phyloP scores from a whole-genome alignment of 495 filamentous ascomycete genomes.

The Letharia lupina region DNA sequence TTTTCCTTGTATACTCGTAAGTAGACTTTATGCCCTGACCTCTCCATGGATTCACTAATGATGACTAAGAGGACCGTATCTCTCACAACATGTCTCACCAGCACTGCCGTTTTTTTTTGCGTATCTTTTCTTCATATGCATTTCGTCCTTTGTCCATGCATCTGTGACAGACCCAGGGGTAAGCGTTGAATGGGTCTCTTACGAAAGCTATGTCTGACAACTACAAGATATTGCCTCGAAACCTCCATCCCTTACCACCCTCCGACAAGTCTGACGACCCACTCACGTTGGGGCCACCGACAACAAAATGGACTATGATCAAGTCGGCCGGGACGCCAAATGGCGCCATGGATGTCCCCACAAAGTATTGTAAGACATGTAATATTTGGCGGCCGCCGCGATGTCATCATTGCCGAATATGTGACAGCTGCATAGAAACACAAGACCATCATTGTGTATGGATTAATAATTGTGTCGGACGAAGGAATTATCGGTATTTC shows the following conservation, averaged over 20 bases:
- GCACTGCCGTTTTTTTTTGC: slow-evolving; percentile 86
- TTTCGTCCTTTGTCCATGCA: slow-evolving; percentile 89
- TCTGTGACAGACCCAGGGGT: slow-evolving; percentile 88
- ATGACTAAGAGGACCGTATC: slow-evolving; percentile 58
- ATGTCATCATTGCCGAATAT: slow-evolving; percentile 91
- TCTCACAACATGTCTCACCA: slow-evolving; percentile 86
- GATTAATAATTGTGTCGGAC: slow-evolving; percentile 97
- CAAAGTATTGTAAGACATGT: slow-evolving; percentile 96
- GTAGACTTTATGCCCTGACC: slow-evolving; percentile 25
- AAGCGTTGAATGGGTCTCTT: slow-evolving; percentile 36
- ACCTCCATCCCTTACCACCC: slow-evolving; percentile 59
- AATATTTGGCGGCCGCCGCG: slow-evolving; percentile 93
- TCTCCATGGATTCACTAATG: slow-evolving; percentile 20
- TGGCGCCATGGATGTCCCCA: slow-evolving; percentile 90
- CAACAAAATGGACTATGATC: slow-evolving; percentile 84
- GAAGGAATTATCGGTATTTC: slow-evolving; percentile 97
- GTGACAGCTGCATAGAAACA: slow-evolving; percentile 94
- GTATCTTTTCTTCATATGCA: slow-evolving; percentile 80
- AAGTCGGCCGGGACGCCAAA: slow-evolving; percentile 62
- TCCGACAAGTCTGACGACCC: slow-evolving; percentile 60
- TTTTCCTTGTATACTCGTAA: slow-evolving; percentile 82
- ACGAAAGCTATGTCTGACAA: slow-evolving; percentile 17
- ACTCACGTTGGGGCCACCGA: slow-evolving; percentile 68
- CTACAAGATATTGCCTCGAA: slow-evolving; percentile 71
- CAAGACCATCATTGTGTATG: slow-evolving; percentile 98